A percentile compares a stretch with the other conserved stretches of the same genome.
phyloP scores from a whole-genome alignment of 75 land plant species.

The Sequoiadendron giganteum region DNA sequence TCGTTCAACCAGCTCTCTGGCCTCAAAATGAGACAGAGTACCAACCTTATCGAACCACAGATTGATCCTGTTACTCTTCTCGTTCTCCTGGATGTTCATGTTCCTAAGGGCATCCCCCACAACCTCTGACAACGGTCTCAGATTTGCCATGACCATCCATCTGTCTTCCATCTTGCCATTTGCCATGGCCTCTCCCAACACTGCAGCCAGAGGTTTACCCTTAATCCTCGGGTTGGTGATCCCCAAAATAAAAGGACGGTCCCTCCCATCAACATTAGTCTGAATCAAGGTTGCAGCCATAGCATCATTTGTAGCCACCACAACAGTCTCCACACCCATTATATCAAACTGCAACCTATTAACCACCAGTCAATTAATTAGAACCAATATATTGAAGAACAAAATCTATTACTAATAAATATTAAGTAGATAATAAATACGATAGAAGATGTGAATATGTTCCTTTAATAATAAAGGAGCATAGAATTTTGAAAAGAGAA shows the following conservation, averaged over 20 bases:
- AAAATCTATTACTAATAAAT: too few species aligned
- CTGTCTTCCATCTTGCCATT: slow-evolving; percentile 68
- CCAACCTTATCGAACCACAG: slow-evolving; percentile 39
- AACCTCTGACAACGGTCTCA: slow-evolving; percentile 63
- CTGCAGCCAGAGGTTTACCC: slow-evolving; percentile 40
- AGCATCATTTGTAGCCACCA: slow-evolving; percentile 77
- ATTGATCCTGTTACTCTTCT: slow-evolving; percentile 48
- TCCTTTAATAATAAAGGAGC: too few species aligned
- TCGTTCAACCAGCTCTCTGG: slow-evolving; percentile 59
- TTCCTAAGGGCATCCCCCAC: slow-evolving; percentile 55
- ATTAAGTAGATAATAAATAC: too few species aligned
- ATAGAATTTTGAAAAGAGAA: too few species aligned
- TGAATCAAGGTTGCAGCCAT: slow-evolving; percentile 76
- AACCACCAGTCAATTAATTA: slow-evolving; percentile 75
- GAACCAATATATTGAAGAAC: too few species aligned
- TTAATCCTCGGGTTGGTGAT: slow-evolving; percentile 63
- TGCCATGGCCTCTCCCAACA: slow-evolving; percentile 25
- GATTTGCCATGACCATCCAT: slow-evolving; percentile 56
- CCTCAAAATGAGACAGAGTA: slow-evolving; percentile 57
- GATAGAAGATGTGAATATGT: too few species aligned
- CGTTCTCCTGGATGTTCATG: slow-evolving; percentile 39
- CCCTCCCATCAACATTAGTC: slow-evolving; percentile 72
- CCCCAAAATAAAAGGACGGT: slow-evolving; percentile 85
- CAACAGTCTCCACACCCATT: slow-evolving; percentile 83
- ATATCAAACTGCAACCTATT: slow-evolving; percentile 82